A percentile compares a stretch with the other conserved stretches of the same genome.
Evolutionary conservation across 1,284 basidiomycete species (phyloP).

Genomic region (Waitea zeae): DNA sequence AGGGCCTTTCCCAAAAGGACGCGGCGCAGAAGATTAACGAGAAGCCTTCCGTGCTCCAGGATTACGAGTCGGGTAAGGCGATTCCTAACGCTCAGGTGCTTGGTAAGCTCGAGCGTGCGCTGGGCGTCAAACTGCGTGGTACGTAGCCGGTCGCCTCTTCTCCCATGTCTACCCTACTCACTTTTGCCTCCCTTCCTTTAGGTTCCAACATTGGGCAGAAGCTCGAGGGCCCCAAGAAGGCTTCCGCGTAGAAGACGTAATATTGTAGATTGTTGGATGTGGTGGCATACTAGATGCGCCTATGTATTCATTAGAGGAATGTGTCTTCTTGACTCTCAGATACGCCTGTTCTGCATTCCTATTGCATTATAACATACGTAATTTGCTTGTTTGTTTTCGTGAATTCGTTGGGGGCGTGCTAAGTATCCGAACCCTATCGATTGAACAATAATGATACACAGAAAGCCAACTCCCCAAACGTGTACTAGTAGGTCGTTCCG

Average conservation of each 20-base stretch:
- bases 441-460: too few relatives aligned
- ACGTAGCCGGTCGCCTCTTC: conserved; percentile 9
- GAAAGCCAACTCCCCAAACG: too few relatives aligned
- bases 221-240: conserved; percentile 59
- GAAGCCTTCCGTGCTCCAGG: conserved; percentile 75
- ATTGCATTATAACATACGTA: too few relatives aligned
- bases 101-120: conserved; percentile 77
- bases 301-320: too few relatives aligned
- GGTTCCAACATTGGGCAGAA: conserved; percentile 71
- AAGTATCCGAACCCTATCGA: too few relatives aligned
- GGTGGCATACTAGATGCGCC: too few relatives aligned
- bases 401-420: too few relatives aligned
- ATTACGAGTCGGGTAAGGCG: conserved; percentile 83
- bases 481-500: too few relatives aligned
- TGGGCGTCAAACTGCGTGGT: conserved; percentile 91
- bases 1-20: conserved; percentile 82
- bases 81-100: conserved; percentile 85
- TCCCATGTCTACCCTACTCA: conserved; percentile 5
- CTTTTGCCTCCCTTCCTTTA: conserved; percentile 11
- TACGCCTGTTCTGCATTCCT: too few relatives aligned
- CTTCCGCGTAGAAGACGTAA: conserved; percentile 13
- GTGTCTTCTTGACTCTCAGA: too few relatives aligned
- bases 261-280: too few relatives aligned
- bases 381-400: too few relatives aligned
- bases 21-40: conserved; percentile 87